phyloP scores from a whole-genome alignment of 345 rosid species.

The Conringia planisiliqua region DNA sequence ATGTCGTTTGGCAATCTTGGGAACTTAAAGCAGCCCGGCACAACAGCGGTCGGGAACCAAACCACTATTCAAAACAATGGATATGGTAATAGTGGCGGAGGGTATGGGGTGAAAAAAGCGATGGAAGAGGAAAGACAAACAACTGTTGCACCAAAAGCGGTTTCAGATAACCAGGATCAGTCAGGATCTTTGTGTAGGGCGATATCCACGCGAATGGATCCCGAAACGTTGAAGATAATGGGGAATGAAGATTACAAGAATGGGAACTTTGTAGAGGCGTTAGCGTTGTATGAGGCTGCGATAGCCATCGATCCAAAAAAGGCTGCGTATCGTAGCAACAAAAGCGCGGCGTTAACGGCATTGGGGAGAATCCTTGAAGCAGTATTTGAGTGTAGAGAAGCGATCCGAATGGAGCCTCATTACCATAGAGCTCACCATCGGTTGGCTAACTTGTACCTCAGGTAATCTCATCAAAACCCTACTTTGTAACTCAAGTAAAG shows the following conservation, averaged over 20 bases:
- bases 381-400: slow-evolving; percentile 83
- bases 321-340: slow-evolving; percentile 88
- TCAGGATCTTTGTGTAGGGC: slow-evolving; percentile 70
- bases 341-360: slow-evolving; percentile 77
- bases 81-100: slow-evolving; percentile 35
- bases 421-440: slow-evolving; percentile 94
- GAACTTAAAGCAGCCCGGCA: slow-evolving; percentile 61
- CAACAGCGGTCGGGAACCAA: slow-evolving; percentile 32
- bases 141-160: slow-evolving; percentile 10
- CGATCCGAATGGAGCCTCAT: slow-evolving; percentile 74
- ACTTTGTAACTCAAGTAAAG: neutral
- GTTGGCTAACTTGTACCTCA: slow-evolving; percentile 68
- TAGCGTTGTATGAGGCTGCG: slow-evolving; percentile 88
- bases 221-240: slow-evolving; percentile 82
- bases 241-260: slow-evolving; percentile 96
- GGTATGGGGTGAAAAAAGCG: slow-evolving; percentile 52
- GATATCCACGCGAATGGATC: slow-evolving; percentile 88
- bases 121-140: slow-evolving; percentile 33
- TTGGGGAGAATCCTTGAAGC: slow-evolving; percentile 84
- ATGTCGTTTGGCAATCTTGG: slow-evolving; percentile 82
- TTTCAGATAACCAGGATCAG: slow-evolving; percentile 19
- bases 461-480: slow-evolving; percentile 40
- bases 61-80: slow-evolving; percentile 36
- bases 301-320: slow-evolving; percentile 77
- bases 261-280: slow-evolving; percentile 73